These are phyloP conservation scores for Hyaloscypha bicolor DNA, from an alignment of 495 filamentous ascomycete species.

Conservation along the genomic window DNA sequence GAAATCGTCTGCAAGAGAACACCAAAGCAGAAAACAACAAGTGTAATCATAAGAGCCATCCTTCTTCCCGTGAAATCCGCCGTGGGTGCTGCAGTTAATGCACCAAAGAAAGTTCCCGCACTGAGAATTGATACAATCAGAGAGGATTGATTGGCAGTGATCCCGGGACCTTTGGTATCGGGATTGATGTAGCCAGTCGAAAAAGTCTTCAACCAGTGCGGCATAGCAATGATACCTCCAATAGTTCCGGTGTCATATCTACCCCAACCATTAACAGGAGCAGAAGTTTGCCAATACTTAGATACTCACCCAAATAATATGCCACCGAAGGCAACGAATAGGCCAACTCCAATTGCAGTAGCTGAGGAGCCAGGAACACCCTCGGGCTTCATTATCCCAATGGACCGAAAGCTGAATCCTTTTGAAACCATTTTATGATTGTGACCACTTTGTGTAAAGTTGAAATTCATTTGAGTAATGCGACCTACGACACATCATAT, in stretches of 20 bases:
- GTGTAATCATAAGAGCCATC: constrained; percentile 63
- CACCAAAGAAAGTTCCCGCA: constrained; percentile 85
- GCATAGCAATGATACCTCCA: constrained; percentile 80
- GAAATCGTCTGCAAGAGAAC: constrained; percentile 72
- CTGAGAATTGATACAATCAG: constrained; percentile 84
- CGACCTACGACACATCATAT: background rate
- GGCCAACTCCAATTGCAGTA: constrained; percentile 72
- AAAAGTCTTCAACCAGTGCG: constrained; percentile 48
- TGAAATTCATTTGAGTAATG: background rate
- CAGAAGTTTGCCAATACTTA: background rate
- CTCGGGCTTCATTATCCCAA: constrained; percentile 47
- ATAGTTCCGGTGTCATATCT: constrained; percentile 90
- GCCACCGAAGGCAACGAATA: constrained; percentile 86
- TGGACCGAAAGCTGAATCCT: constrained; percentile 10
- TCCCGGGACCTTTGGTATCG: constrained; percentile 53
- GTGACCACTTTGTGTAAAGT: background rate
- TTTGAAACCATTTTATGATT: background rate
- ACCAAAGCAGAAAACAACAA: constrained; percentile 70
- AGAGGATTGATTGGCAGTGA: constrained; percentile 57
- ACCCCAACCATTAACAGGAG: background rate
- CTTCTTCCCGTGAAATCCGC: constrained; percentile 76
- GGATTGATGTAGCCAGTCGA: constrained; percentile 56
- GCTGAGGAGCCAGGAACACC: constrained; percentile 57
- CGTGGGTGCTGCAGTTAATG: constrained; percentile 66
- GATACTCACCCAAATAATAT: constrained; percentile 73